phyloP scores from a whole-genome alignment of 192 early-diverging fungal genomes.

The Phycomyces blakesleeanus region DNA sequence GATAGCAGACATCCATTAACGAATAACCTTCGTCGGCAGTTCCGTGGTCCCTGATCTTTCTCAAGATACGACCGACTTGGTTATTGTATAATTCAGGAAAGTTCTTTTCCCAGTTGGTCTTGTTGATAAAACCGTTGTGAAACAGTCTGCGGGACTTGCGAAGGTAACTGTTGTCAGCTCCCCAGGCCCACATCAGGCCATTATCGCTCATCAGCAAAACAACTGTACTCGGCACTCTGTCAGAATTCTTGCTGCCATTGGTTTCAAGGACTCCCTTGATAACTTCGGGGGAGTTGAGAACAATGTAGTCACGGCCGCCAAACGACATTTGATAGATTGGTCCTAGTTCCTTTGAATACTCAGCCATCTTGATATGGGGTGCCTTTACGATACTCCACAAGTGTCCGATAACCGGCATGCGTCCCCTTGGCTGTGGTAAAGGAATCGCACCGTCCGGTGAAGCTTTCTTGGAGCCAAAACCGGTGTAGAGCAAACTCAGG shows the following conservation, averaged over 20 bases:
- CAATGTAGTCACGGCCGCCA: not conserved
- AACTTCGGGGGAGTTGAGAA: not conserved
- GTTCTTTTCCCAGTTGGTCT: conserved; percentile 1
- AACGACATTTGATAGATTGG: not conserved
- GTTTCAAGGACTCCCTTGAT: not conserved
- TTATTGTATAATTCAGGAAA: not conserved
- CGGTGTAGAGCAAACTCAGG: too few species aligned
- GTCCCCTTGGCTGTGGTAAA: not conserved
- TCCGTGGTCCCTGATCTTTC: not conserved
- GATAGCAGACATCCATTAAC: not conserved
- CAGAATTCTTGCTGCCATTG: not conserved
- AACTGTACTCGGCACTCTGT: not conserved
- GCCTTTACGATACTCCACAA: not conserved
- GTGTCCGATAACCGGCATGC: not conserved
- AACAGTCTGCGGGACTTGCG: not conserved
- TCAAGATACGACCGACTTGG: not conserved
- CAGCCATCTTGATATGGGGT: not conserved
- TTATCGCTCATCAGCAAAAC: not conserved
- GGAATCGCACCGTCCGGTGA: too few species aligned
- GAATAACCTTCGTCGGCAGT: not conserved
- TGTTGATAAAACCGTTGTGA: not conserved
- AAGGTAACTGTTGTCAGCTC: not conserved
- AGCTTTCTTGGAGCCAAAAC: too few species aligned
- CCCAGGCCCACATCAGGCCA: not conserved
- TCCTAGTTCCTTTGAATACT: not conserved